A percentile compares a stretch with the other conserved stretches of the same genome.
Conservation (phyloP, 2,329 filamentous ascomycete species). For the Ascochyta pisi region DNA sequence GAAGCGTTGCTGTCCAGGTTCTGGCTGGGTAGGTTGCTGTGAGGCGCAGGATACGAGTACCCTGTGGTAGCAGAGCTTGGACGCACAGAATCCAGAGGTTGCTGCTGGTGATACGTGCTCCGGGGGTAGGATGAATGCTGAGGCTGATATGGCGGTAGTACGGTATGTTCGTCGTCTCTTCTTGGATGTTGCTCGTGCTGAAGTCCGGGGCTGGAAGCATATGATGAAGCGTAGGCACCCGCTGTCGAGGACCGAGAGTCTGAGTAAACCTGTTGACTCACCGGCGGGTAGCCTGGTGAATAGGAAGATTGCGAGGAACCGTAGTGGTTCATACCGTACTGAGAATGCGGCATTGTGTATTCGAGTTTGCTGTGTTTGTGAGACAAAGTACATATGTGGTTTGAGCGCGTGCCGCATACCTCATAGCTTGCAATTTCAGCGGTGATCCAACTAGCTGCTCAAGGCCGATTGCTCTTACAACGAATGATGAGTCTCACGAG, state of each 20-base stretch:
- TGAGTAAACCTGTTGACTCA: slow-evolving; percentile 38
- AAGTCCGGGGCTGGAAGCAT: slow-evolving; percentile 36
- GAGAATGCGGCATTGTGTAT: slow-evolving; percentile 51
- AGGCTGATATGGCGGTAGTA: slow-evolving; percentile 42
- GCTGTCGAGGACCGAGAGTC: slow-evolving; percentile 38
- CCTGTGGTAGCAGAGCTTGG: slow-evolving; percentile 35
- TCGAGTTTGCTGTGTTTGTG: slow-evolving; percentile 45
- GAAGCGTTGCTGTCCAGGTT: slow-evolving; percentile 37
- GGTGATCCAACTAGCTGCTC: slow-evolving; percentile 31
- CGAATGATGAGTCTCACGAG: slow-evolving; percentile 31
- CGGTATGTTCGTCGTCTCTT: slow-evolving; percentile 37
- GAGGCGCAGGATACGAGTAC: slow-evolving; percentile 44
- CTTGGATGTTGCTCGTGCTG: slow-evolving; percentile 34
- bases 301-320: slow-evolving; percentile 41
- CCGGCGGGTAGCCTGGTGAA: slow-evolving; percentile 42
- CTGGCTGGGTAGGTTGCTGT: slow-evolving; percentile 39
- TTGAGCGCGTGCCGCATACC: slow-evolving; percentile 30
- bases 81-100: slow-evolving; percentile 38
- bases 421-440: slow-evolving; percentile 48
- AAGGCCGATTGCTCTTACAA: slow-evolving; percentile 27
- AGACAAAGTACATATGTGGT: slow-evolving; percentile 12
- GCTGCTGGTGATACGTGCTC: slow-evolving; percentile 46
- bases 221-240: slow-evolving; percentile 37
- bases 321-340: slow-evolving; percentile 49
- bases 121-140: slow-evolving; percentile 35